Evolutionary conservation across 345 rosid species (phyloP), one percentile per base, ranked within the genome.

Genomic region (Aegle marmelos): DNA sequence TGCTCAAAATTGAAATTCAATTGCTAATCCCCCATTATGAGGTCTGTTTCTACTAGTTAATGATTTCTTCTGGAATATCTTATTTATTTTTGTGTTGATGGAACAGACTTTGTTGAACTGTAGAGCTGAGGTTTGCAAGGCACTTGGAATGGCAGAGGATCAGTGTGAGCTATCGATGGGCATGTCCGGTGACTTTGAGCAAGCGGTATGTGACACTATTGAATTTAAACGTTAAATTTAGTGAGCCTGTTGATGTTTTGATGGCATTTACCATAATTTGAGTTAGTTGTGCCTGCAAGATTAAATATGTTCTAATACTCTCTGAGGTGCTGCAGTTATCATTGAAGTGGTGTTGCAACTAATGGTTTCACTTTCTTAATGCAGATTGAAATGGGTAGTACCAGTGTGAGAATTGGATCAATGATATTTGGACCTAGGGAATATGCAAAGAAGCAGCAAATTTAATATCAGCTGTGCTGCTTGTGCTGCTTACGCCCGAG

Each of bases 321-420:
- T 62, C 21, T 13, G 37, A 28, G 67, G 67, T 39, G 36, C 37
- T 9, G 36, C n/a, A 19, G 36, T 36, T 13, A 64, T 21, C 25
- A 65, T 4, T 36, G 70, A 65, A 19, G 16, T 2, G 48, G 21
- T 21, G 64, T 14, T 22, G 62, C 68, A 33, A 65, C 70, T 80
- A 21, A 78, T 19, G 71, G 65, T 61, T 77, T 79, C 25, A 48
- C 37, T 67, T 72, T 83, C 37, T 70, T 65, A 34, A 34, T 87
- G 83, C 97, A 93, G 98, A 93, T 93, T 82, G 96, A 93, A 85
- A 91, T 86, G 97, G 97, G 96, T 58, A 95, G 97, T 78, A 92
- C 94, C 63, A 93, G 82, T 76, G 99, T 95, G 82, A 90, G 99
- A 84, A 76, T 95, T 30, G 99, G 99, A 66, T 93, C 99, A 17